These are phyloP conservation scores for Fusarium nisikadoi DNA, from an alignment of 2,329 filamentous ascomycete genomes.

Conservation along the genomic window DNA sequence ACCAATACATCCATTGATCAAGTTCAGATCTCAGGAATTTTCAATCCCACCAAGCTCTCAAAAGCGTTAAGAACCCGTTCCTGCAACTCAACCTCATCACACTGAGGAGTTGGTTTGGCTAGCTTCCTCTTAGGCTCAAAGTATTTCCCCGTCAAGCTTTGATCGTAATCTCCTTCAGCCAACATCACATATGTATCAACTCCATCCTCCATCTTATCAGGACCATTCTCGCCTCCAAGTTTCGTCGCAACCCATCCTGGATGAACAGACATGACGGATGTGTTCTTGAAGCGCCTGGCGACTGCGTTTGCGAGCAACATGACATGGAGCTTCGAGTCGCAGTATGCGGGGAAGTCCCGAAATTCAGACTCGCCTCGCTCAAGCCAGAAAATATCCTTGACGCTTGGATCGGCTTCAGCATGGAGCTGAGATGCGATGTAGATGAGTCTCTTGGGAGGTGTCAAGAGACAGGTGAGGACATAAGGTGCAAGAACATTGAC, in stretches of 20 bases:
- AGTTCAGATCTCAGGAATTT: not conserved
- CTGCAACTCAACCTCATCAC: slow-evolving; percentile 22
- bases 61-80: slow-evolving; percentile 24
- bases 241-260: slow-evolving; percentile 40
- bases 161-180: slow-evolving; percentile 35
- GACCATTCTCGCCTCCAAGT: slow-evolving; percentile 18
- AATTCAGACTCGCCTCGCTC: slow-evolving; percentile 25
- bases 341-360: slow-evolving; percentile 29
- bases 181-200: slow-evolving; percentile 33
- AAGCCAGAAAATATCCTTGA: slow-evolving; percentile 34
- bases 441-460: slow-evolving; percentile 27
- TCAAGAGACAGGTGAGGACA: slow-evolving; percentile 31
- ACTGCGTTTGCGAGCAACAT: slow-evolving; percentile 35
- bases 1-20: accelerated
- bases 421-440: slow-evolving; percentile 33
- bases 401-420: slow-evolving; percentile 9
- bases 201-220: slow-evolving; percentile 34
- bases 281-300: slow-evolving; percentile 19
- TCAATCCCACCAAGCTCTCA: slow-evolving; percentile 19
- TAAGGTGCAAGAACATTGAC: slow-evolving; percentile 40
- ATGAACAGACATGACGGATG: slow-evolving; percentile 29
- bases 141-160: slow-evolving; percentile 26
- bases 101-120: not conserved
- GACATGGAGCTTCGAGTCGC: slow-evolving; percentile 36
- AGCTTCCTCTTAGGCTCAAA: slow-evolving; percentile 32